Base-by-base conservation (phyloP, 2,329 filamentous ascomycete genomes). In the Trichoderma harzianum region DNA sequence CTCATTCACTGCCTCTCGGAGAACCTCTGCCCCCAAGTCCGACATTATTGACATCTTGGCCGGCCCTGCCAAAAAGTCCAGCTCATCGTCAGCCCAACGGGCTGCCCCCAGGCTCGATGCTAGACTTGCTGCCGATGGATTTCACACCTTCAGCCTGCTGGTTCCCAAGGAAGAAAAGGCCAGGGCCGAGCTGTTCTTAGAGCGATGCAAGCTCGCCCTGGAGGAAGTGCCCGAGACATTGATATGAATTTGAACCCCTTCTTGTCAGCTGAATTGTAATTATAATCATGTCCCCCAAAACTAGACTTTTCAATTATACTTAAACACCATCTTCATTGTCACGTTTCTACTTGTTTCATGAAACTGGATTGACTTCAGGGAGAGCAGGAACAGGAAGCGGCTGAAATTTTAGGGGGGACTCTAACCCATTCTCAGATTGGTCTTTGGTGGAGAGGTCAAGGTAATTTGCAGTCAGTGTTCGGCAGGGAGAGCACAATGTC, bases 41-140 rank as follows among this genome's bases (percentile, higher is more conserved):
- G 95, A 98, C 79, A 91, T 98, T 66, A 91, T 98, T 76, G 96
- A 98, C 79, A 86, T 97, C 60, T 87, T 98, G 36, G 84, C 89
- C 30, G 88, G 80, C 36, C 76, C 77, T 18, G 73, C 77, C 32
- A 76, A 79, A 72, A 78, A 79, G 77, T 71, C 78, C 28, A 69
- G 75, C 28, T 18, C 73, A 78, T n/a, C 71, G 76, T 32, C 75
- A 75, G 72, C 76, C 10, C 76, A 76, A 67, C 65, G 75, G 72
- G 68, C 76, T 64, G 24, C 78, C 75, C 65, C 79, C 76, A 68
- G 39, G 32, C 57, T 53, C 28, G 78, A 83, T 28, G 83, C 86
- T 76, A 62, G 28, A 51, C 28, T 61, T 26, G 78, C 83, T 28
- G 83, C 86, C 4, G 84, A 86, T 6, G 77, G 88, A 14, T 83